These are phyloP conservation scores for Magnolia changhungtana DNA, from an alignment of 164 flowering plant species.

Conservation along the genomic window DNA sequence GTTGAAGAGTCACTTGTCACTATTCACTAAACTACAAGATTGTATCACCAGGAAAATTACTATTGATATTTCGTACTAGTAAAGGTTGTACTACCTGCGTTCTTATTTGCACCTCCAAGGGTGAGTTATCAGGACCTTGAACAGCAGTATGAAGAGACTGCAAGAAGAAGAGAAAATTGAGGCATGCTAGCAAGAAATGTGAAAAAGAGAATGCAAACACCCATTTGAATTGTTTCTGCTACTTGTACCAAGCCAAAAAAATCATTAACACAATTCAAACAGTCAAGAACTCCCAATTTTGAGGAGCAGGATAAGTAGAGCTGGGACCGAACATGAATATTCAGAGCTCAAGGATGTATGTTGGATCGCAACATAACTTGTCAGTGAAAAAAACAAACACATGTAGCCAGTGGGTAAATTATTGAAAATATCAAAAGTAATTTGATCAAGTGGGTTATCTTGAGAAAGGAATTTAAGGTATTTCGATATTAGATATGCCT, in stretches of 20 bases:
- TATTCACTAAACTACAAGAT: background rate
- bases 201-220: background rate
- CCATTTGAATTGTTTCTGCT: background rate
- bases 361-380: too few species aligned
- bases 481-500: too few species aligned
- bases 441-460: too few species aligned
- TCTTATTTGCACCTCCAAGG: slow-evolving; percentile 94
- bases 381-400: too few species aligned
- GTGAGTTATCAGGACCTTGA: slow-evolving; percentile 77
- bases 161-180: slow-evolving; percentile 14
- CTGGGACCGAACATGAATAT: too few species aligned
- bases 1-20: slow-evolving; percentile 1
- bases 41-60: slow-evolving; percentile 1
- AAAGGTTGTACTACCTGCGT: slow-evolving; percentile 57
- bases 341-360: too few species aligned
- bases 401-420: too few species aligned
- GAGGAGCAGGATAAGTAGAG: background rate
- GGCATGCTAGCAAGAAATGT: background rate
- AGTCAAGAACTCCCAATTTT: background rate
- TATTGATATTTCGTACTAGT: background rate
- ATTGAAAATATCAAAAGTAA: too few species aligned
- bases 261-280: background rate
- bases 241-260: background rate
- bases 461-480: too few species aligned
- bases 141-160: slow-evolving; percentile 98